Base-by-base conservation (phyloP, 495 filamentous ascomycete genomes). In the Aspergillus ostianus region DNA sequence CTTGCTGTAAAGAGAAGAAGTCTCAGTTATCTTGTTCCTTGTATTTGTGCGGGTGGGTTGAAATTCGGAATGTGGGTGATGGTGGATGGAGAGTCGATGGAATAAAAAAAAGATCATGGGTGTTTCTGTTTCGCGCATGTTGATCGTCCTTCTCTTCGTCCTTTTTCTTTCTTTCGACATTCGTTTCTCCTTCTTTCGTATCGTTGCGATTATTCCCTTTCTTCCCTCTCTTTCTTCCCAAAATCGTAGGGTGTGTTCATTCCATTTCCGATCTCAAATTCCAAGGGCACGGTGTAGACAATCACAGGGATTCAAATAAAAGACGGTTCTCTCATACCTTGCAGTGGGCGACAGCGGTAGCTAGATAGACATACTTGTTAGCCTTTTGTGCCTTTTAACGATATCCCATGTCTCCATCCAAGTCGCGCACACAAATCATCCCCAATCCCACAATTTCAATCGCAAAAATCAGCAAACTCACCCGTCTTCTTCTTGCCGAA, bases 401-500 rank as follows among this genome's bases (percentile, higher is more conserved):
- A 19, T 26, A 49, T 49, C 18, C 44, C 44, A 46, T 18, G 46
- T 17, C 47, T 20, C 10, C 47, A 20, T 49, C 47, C 8, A 8
- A 12, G 2, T 26, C 23, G 23, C 47, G 19, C 47, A 49, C 18
- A 26, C 19, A n/a, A n/a, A n/a, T n/a, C n/a, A n/a, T n/a, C n/a
- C n/a, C n/a, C n/a, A n/a, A n/a, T n/a, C n/a, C n/a, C n/a, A n/a
- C n/a, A n/a, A n/a, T n/a, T n/a, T n/a, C n/a, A n/a, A n/a, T n/a
- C n/a, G n/a, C 18, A 56, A 53, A 54, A 17, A 51, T 26, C 44
- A 49, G 4, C 57, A 49, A 46, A 27, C 73, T 73, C 81, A 85
- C 86, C 87, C 70, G 88, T 90, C 85, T 90, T 90, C 85, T 91
- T 91, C 82, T 91, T 93, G 85, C 90, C 90, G 87, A 93, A 93